phyloP scores from a whole-genome alignment of 2,329 filamentous ascomycete species.

The Aspergillus pseudotamarii region DNA sequence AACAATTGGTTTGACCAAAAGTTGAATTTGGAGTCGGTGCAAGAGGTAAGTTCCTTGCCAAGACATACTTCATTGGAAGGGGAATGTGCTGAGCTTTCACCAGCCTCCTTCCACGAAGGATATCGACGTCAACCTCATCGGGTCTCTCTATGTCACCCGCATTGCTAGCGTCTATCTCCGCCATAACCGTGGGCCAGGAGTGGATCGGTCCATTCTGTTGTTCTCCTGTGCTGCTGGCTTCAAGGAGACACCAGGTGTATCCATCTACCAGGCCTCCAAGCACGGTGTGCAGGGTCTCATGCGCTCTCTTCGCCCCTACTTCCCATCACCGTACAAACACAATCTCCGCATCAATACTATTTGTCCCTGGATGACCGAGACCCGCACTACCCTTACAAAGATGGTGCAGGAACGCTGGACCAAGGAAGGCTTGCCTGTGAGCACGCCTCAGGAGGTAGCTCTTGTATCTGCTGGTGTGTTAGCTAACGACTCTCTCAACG shows the following conservation, averaged over 20 bases:
- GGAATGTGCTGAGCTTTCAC: constrained; percentile 7
- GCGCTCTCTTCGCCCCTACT: constrained; percentile 46
- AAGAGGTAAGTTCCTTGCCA: constrained; percentile 32
- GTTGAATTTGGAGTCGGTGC: constrained; percentile 48
- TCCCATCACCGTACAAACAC: constrained; percentile 35
- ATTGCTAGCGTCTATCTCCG: constrained; percentile 55
- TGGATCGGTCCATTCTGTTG: constrained; percentile 48
- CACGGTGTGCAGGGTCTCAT: constrained; percentile 56
- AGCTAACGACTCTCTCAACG: constrained; percentile 39
- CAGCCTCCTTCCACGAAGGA: constrained; percentile 39
- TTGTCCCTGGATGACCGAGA: constrained; percentile 49
- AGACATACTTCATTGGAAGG: neutral
- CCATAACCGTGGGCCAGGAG: constrained; percentile 36
- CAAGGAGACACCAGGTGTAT: constrained; percentile 51
- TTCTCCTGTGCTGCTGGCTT: constrained; percentile 54
- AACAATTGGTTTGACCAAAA: constrained; percentile 49
- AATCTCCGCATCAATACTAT: constrained; percentile 50
- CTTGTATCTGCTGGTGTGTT: constrained; percentile 42
- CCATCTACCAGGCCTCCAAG: constrained; percentile 53
- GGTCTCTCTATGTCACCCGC: constrained; percentile 51
- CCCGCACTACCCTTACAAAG: constrained; percentile 36
- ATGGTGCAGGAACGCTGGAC: constrained; percentile 41
- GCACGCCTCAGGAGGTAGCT: constrained; percentile 45
- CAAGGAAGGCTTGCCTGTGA: constrained; percentile 42
- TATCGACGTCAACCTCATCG: constrained; percentile 53